Base-by-base conservation (phyloP, 108 stramenopile genomes). In the Nitzschia sp. region DNA sequence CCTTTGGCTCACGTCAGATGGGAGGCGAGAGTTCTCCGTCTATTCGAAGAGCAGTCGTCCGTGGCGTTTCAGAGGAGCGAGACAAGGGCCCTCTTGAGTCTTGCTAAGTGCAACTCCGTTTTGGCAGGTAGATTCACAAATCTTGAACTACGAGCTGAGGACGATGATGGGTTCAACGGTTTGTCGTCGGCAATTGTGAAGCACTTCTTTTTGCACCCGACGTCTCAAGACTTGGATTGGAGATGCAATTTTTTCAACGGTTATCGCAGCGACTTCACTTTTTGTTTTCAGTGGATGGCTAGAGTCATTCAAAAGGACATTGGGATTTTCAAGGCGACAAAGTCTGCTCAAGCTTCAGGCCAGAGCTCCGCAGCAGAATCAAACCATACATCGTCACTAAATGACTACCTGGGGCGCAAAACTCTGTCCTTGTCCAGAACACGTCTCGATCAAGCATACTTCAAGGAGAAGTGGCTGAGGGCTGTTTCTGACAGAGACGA, bases 1-100 rank as follows among this genome's bases (percentile, higher is more conserved):
- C 11, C 32, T 28, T 19, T 45, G 19, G 54, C 41, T 15, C 56
- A 34, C 4, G 45, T 36, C 2, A 26, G 35, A 21, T 67, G 66
- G 66, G 58, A 54, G 26, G 34, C 66, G 11, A 44, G 66, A 46
- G 33, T 68, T 15, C 59, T 75, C 2, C 66, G 60, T 36, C n/a
- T 62, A 27, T 75, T 75, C 19, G 48, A 4, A 4, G 48, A 50
- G 19, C 9, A 16, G 4, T 11, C 48, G 8, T 5, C 13, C 13
- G 38, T 9, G 6, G 13, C 13, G 9, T 6, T 13, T 9, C 13
- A 9, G 38, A 6, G 38, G 13, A 13, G 9, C 6, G 38, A 41
- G 13, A 41, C 13, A 13, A 41, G 38, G 38, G 13, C 6, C 13
- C 38, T 41, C 13, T 41, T 41, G 13, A 9, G 9, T 41, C 6